Evolutionary conservation across 1,284 basidiomycete genomes (phyloP).

Genomic region (Retiboletus flavoniger): DNA sequence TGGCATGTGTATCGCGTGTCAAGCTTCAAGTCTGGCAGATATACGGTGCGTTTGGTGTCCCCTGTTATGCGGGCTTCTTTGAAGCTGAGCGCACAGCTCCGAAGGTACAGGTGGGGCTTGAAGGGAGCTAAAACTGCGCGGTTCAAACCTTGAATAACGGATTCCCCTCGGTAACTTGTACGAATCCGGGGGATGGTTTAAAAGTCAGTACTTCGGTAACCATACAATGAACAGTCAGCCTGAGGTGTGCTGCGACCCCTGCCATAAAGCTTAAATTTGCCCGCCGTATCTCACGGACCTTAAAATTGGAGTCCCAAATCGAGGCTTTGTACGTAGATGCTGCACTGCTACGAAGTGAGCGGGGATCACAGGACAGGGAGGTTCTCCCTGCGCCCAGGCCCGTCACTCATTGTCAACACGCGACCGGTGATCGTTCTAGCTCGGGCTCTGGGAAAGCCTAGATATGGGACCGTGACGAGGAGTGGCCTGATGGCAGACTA

Average conservation of each 20-base stretch:
- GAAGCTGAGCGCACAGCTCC: not conserved
- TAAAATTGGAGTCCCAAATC: constrained; percentile 18
- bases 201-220: not conserved
- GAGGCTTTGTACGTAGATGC: constrained; percentile 12
- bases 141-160: not conserved
- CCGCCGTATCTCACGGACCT: constrained; percentile 27
- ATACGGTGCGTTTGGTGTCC: not conserved
- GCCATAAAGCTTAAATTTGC: constrained; percentile 25
- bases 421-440: not conserved
- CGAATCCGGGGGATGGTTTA: constrained; percentile 1
- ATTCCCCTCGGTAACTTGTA: not conserved
- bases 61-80: constrained; percentile 3
- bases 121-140: not conserved
- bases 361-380: not conserved
- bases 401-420: not conserved
- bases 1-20: constrained; percentile 50
- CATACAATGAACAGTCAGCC: constrained; percentile 3
- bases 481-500: not conserved
- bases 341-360: constrained; percentile 3
- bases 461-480: too few relatives aligned
- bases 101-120: constrained; percentile 1
- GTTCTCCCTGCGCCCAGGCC: too few relatives aligned
- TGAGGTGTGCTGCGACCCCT: not conserved
- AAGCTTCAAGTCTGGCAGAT: constrained; percentile 1
- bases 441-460: too few relatives aligned